Percentiles rank a stretch among this genome's conserved stretches.
These are phyloP conservation scores for Epicoccum sorghinum DNA, from an alignment of 2,329 filamentous ascomycete genomes.

Conservation along the genomic window DNA sequence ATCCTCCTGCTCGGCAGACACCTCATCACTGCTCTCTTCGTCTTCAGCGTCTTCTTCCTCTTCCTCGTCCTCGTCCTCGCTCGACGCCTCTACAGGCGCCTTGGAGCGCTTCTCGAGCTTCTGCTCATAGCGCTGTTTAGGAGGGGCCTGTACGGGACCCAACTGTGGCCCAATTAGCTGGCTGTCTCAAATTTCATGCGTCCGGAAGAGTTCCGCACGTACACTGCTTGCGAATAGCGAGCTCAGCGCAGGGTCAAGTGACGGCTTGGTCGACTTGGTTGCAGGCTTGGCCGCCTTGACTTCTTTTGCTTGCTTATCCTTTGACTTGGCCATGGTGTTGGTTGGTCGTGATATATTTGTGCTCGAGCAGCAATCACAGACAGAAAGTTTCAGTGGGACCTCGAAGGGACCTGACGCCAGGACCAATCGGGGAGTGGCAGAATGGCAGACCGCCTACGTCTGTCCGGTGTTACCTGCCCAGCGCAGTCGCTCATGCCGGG, in stretches of 20 bases:
- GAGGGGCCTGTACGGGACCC: constrained; percentile 47
- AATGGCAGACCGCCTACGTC: background rate
- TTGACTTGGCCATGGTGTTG: constrained; percentile 42
- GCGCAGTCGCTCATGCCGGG: constrained; percentile 9
- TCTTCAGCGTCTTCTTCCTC: constrained; percentile 40
- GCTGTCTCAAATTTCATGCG: background rate
- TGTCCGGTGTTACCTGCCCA: background rate
- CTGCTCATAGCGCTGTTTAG: constrained; percentile 48
- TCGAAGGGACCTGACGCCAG: constrained; percentile 1
- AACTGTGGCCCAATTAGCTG: constrained; percentile 34
- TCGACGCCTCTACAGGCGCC: constrained; percentile 32
- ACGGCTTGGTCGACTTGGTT: constrained; percentile 38
- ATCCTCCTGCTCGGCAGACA: constrained; percentile 50
- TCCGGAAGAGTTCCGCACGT: constrained; percentile 20
- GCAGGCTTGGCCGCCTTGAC: constrained; percentile 25
- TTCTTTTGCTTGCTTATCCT: constrained; percentile 30
- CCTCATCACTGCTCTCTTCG: constrained; percentile 35
- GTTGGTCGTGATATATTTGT: background rate
- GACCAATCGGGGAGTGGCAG: constrained; percentile 10
- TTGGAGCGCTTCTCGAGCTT: constrained; percentile 24
- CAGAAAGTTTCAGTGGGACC: constrained; percentile 41
- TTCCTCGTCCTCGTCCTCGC: constrained; percentile 61
- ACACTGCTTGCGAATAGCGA: constrained; percentile 56
- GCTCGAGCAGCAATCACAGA: constrained; percentile 17
- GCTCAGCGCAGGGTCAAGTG: constrained; percentile 53